phyloP scores from a whole-genome alignment of 345 rosid genomes.

The Erucastrum elatum region DNA sequence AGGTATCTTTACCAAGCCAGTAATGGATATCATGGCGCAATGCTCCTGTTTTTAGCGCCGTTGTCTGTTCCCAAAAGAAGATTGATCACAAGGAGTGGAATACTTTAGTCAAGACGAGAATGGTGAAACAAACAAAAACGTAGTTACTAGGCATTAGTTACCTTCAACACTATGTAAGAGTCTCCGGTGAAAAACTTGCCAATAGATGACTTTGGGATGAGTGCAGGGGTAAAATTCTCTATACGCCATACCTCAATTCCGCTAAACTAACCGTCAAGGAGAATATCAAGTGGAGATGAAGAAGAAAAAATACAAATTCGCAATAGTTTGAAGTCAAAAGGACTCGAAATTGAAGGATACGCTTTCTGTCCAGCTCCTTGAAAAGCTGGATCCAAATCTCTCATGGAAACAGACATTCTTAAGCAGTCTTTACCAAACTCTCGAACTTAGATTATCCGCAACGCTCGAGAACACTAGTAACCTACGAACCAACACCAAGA shows the following conservation, averaged over 20 bases:
- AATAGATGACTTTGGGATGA: slow-evolving; percentile 60
- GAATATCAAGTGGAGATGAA: too few species aligned
- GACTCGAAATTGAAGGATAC: too few species aligned
- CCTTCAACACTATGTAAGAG: slow-evolving; percentile 92
- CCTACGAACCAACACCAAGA: slow-evolving; percentile 9
- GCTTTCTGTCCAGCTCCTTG: slow-evolving; percentile 96
- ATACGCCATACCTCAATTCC: slow-evolving; percentile 98
- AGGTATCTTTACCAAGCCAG: slow-evolving; percentile 93
- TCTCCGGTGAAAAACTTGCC: slow-evolving; percentile 97
- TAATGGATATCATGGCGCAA: slow-evolving; percentile 85
- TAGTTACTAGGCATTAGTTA: slow-evolving; percentile 26
- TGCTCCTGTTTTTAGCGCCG: slow-evolving; percentile 74
- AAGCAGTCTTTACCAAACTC: slow-evolving; percentile 37
- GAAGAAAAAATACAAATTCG: too few species aligned
- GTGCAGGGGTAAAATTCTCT: slow-evolving; percentile 79
- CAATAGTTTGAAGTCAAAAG: too few species aligned
- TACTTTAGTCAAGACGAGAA: neutral
- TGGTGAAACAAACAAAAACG: neutral
- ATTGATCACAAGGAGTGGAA: neutral
- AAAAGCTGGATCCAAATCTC: slow-evolving; percentile 94
- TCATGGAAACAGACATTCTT: slow-evolving; percentile 93
- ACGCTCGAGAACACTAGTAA: slow-evolving; percentile 35
- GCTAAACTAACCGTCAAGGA: slow-evolving; percentile 63
- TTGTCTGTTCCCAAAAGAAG: slow-evolving; percentile 50
- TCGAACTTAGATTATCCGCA: slow-evolving; percentile 39